Evolutionary conservation across 1,139 yeast genomes (phyloP).

Genomic region (Geotrichum siamense): DNA sequence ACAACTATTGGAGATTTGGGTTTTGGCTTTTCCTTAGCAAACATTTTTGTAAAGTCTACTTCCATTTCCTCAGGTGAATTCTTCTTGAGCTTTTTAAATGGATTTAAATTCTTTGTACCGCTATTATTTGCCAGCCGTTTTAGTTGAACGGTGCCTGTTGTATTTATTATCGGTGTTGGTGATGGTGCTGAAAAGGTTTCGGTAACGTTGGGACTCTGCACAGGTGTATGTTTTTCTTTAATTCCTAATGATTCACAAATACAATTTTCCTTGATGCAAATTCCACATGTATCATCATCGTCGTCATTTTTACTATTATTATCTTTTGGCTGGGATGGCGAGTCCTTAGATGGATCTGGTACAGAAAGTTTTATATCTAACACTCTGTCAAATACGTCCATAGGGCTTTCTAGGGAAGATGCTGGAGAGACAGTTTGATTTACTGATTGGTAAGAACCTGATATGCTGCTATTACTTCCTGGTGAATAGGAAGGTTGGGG

Average conservation of each 20-base stretch:
- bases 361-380: slow-evolving; percentile 37
- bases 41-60: slow-evolving; percentile 31
- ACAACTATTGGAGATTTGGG: background rate
- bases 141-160: slow-evolving; percentile 11
- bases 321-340: slow-evolving; percentile 4
- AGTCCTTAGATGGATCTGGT: slow-evolving; percentile 16
- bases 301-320: slow-evolving; percentile 6
- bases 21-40: slow-evolving; percentile 15
- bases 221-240: slow-evolving; percentile 5
- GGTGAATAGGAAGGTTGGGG: slow-evolving; percentile 6
- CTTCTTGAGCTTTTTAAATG: slow-evolving; percentile 9
- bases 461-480: slow-evolving; percentile 5
- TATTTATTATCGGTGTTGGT: background rate
- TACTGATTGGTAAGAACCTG: slow-evolving; percentile 18
- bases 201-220: background rate
- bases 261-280: slow-evolving; percentile 63
- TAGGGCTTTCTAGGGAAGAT: slow-evolving; percentile 24
- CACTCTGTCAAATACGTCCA: slow-evolving; percentile 37
- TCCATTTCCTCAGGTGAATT: slow-evolving; percentile 22
- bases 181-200: background rate
- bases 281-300: slow-evolving; percentile 48
- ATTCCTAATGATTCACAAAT: slow-evolving; percentile 59
- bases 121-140: slow-evolving; percentile 10
- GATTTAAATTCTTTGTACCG: slow-evolving; percentile 5
- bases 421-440: slow-evolving; percentile 40